Percentiles rank a stretch among this genome's conserved stretches.
Conservation (phyloP, 1,284 basidiomycete species). For the Rhodotorula sp. region DNA sequence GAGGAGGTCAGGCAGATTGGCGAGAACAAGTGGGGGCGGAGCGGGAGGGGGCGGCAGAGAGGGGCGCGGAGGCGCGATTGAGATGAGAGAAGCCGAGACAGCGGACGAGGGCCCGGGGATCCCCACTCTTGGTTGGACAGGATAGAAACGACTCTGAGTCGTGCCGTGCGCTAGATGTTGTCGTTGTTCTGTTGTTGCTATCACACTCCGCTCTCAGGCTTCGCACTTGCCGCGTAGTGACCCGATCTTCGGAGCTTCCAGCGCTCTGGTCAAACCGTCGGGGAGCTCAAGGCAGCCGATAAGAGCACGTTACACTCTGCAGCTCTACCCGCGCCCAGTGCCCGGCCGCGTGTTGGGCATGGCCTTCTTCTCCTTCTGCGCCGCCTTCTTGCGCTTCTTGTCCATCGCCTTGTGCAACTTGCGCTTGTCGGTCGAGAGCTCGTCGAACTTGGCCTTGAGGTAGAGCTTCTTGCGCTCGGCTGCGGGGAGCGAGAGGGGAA, state of each 20-base stretch:
- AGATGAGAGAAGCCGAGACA: not conserved
- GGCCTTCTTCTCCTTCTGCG: slow-evolving; percentile 43
- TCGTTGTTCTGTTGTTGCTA: not conserved
- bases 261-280: too few species aligned
- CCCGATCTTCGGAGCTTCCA: too few species aligned
- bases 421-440: slow-evolving; percentile 44
- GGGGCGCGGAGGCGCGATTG: slow-evolving; percentile 15
- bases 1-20: slow-evolving; percentile 18
- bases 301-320: too few species aligned
- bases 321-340: not conserved
- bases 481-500: not conserved
- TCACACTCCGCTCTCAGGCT: not conserved
- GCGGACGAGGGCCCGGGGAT: not conserved
- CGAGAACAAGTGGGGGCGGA: slow-evolving; percentile 17
- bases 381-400: slow-evolving; percentile 38
- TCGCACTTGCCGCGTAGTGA: too few species aligned
- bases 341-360: slow-evolving; percentile 32
- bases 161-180: not conserved
- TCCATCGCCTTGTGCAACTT: slow-evolving; percentile 43
- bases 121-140: not conserved
- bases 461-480: slow-evolving; percentile 43
- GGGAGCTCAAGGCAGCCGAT: too few species aligned
- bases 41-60: not conserved
- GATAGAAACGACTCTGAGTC: not conserved
- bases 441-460: slow-evolving; percentile 43